A percentile compares a stretch with the other conserved stretches of the same genome.
These are phyloP conservation scores for Verticillium alfalfae DNA, from an alignment of 2,329 filamentous ascomycete species.

Conservation along the genomic window DNA sequence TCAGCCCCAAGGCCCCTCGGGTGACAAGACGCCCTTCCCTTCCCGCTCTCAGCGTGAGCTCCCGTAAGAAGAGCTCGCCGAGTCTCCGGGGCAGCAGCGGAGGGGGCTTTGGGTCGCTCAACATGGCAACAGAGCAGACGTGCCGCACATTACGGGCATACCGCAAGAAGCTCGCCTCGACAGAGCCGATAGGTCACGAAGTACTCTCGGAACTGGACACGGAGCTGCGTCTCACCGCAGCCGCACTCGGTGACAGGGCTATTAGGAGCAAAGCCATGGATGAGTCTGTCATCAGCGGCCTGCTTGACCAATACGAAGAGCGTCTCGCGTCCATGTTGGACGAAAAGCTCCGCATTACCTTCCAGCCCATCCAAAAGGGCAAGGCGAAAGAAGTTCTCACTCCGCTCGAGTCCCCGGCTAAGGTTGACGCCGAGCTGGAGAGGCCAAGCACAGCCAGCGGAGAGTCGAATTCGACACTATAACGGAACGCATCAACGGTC, in stretches of 20 bases:
- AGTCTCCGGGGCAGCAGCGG: conserved; percentile 29
- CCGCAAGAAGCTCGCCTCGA: conserved; percentile 55
- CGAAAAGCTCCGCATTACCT: conserved; percentile 56
- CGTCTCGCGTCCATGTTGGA: conserved; percentile 66
- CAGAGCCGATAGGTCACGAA: conserved; percentile 51
- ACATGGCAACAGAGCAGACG: conserved; percentile 59
- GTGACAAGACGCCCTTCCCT: conserved; percentile 48
- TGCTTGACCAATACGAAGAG: conserved; percentile 73
- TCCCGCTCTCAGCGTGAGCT: conserved; percentile 37
- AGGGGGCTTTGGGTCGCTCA: conserved; percentile 46
- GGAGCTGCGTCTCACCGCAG: conserved; percentile 57
- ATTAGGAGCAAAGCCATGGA: conserved; percentile 49
- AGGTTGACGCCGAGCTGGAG: conserved; percentile 18
- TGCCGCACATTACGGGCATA: conserved; percentile 58
- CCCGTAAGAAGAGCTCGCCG: conserved; percentile 44
- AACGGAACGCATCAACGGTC: background rate
- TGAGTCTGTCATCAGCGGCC: conserved; percentile 50
- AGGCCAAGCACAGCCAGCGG: conserved; percentile 25
- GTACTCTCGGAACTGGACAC: conserved; percentile 58
- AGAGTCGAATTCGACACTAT: conserved; percentile 20
- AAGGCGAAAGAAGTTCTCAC: conserved; percentile 18
- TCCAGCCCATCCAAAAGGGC: conserved; percentile 17
- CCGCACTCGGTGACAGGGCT: conserved; percentile 53
- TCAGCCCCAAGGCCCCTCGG: conserved; percentile 39
- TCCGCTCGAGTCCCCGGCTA: background rate